A percentile compares a stretch with the other conserved stretches of the same genome.
phyloP scores from a whole-genome alignment of 257 asterid species.

The Paraleonurus japonicus region DNA sequence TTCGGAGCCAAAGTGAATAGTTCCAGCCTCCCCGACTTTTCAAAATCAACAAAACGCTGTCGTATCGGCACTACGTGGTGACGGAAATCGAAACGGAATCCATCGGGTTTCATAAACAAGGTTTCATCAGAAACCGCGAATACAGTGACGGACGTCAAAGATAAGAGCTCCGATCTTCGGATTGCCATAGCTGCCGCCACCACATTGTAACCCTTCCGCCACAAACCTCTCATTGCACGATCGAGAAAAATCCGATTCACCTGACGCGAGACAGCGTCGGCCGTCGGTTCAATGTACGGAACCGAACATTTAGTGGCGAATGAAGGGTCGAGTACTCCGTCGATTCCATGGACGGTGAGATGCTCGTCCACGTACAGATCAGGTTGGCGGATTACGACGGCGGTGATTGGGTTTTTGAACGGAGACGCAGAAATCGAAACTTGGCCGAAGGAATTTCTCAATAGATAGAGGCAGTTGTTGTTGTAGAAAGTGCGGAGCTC shows the following conservation, averaged over 20 bases:
- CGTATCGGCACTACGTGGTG: slow-evolving; percentile 60
- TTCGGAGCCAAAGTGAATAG: slow-evolving; percentile 51
- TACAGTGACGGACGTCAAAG: slow-evolving; percentile 45
- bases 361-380: slow-evolving; percentile 61
- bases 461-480: slow-evolving; percentile 56
- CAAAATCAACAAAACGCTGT: slow-evolving; percentile 34
- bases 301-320: slow-evolving; percentile 44
- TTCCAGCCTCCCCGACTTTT: slow-evolving; percentile 19
- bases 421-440: slow-evolving; percentile 50
- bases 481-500: slow-evolving; percentile 47
- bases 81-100: slow-evolving; percentile 57
- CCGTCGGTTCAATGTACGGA: slow-evolving; percentile 23
- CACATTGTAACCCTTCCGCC: slow-evolving; percentile 51
- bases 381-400: slow-evolving; percentile 60
- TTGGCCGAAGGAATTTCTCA: slow-evolving; percentile 32
- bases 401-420: slow-evolving; percentile 34
- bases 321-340: slow-evolving; percentile 55
- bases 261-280: slow-evolving; percentile 12
- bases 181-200: slow-evolving; percentile 57
- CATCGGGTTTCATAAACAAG: slow-evolving; percentile 39
- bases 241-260: slow-evolving; percentile 45
- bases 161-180: slow-evolving; percentile 41
- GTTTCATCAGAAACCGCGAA: slow-evolving; percentile 62
- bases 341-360: slow-evolving; percentile 65
- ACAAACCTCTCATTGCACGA: slow-evolving; percentile 50